Evolutionary conservation across 768 basidiomycete genomes (phyloP), one percentile per base, ranked within the genome.

Genomic region (Hydnum rufescens): DNA sequence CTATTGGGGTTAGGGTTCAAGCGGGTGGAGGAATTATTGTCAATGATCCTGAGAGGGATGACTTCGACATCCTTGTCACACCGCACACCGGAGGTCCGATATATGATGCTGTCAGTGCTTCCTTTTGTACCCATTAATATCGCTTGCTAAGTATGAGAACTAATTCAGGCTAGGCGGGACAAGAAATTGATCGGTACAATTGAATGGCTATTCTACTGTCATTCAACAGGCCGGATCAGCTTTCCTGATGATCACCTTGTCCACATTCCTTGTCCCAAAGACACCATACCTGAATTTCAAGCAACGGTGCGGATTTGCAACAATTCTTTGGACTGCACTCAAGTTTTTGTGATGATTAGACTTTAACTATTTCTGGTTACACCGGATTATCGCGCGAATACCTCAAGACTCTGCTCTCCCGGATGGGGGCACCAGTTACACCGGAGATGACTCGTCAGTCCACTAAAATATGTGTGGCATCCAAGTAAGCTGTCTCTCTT

Each of bases 321-420:
- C 8, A 31, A 43, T 32, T 3, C 57, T 26, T 26, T 34, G 5
- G 3, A 5, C 23, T 16, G 6, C 3, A 50, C 16, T 13, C 42
- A 28, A 30, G 13, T 22, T 47, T n/a, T n/a, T 30, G 23, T 3
- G 22, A 28, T 18, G n/a, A n/a, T 1, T 55, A 88, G 83, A 71
- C 75, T 57, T 78, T 93, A 52, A 84, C 88, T 0, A 70, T 93
- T 1, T 88, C 88, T 0, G 92, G 92, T 61, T 93, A 90, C 62
- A 82, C 84, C 0, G 89, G 90, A 2, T 77, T 80, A 32, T 73
- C 83, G 4, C 73, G 89, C 2, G 89, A 93, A 51, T 92, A 92
- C 60, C 71, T 96, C 49, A 88, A 88, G 67, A 78, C 76, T 56
- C 67, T 96, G 16, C 83, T 96, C 49, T 66, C 66, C 3, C 65